Conservation (phyloP, 345 rosid genomes). For the Rhodamnia rubescens region DNA sequence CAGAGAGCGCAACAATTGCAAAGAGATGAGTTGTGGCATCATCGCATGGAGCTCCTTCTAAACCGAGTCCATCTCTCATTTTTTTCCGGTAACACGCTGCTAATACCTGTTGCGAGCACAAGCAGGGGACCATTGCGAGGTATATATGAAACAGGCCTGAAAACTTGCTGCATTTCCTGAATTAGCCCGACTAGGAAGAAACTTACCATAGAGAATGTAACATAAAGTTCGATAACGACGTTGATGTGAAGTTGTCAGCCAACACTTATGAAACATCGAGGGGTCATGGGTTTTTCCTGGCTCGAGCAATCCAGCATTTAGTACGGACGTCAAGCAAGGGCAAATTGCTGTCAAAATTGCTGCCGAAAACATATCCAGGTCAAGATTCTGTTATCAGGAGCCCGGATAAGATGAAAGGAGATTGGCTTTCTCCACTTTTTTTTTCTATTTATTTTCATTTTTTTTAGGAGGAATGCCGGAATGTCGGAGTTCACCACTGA, state of each 20-base stretch:
- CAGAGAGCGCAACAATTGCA: not conserved
- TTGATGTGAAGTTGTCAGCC: not conserved
- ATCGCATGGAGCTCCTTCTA: not conserved
- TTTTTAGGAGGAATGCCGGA: no score
- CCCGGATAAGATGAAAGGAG: not conserved
- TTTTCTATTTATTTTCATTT: not conserved
- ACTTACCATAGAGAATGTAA: not conserved
- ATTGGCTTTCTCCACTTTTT: no score
- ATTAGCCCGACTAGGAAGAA: not conserved
- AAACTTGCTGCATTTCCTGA: not conserved
- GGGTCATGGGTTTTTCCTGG: conserved; percentile 24
- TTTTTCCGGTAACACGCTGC: not conserved
- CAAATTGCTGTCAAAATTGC: conserved; percentile 25
- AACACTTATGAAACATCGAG: not conserved
- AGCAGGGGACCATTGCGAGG: not conserved
- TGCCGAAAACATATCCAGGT: conserved; percentile 3
- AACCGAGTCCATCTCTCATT: not conserved
- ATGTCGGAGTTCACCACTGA: no score
- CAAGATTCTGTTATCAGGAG: not conserved
- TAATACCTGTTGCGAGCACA: not conserved
- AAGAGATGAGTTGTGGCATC: not conserved
- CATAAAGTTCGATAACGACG: not conserved
- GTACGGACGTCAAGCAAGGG: conserved; percentile 29
- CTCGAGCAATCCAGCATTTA: conserved; percentile 25
- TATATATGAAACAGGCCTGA: not conserved